Conservation (phyloP, 2,329 filamentous ascomycete genomes). For the Claviceps maximensis region DNA sequence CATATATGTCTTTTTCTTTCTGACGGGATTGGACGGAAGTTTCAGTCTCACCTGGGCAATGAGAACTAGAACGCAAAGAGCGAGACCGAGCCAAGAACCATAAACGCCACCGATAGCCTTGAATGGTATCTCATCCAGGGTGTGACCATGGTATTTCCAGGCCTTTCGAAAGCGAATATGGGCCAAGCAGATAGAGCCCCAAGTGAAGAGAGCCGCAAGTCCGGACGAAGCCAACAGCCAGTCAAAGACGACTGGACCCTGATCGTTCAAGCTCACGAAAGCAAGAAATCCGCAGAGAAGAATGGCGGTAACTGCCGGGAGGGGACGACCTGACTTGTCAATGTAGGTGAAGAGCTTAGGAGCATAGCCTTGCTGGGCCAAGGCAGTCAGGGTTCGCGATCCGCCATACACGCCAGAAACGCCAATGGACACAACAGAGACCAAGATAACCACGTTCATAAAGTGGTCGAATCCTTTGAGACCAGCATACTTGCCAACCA, state of each 20-base stretch:
- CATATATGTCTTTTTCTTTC: not conserved
- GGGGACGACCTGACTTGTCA: slow-evolving; percentile 42
- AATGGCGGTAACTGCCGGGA: slow-evolving; percentile 33
- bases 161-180: slow-evolving; percentile 53
- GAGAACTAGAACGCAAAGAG: slow-evolving; percentile 41
- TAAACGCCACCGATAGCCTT: slow-evolving; percentile 43
- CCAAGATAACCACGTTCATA: slow-evolving; percentile 46
- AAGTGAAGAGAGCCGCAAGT: slow-evolving; percentile 48
- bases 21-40: not conserved
- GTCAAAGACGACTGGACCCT: slow-evolving; percentile 39
- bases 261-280: slow-evolving; percentile 28
- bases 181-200: slow-evolving; percentile 49
- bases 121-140: slow-evolving; percentile 55
- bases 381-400: slow-evolving; percentile 43
- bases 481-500: slow-evolving; percentile 40
- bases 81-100: slow-evolving; percentile 50
- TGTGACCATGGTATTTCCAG: slow-evolving; percentile 45
- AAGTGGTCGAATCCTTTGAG: slow-evolving; percentile 40
- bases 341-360: slow-evolving; percentile 44
- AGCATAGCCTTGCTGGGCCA: slow-evolving; percentile 46
- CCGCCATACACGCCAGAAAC: slow-evolving; percentile 47
- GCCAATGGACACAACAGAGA: slow-evolving; percentile 45
- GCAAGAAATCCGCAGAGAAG: slow-evolving; percentile 38
- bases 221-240: slow-evolving; percentile 51
- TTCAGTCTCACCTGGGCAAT: slow-evolving; percentile 34